Conservation (phyloP, 805 yeast species). For the Suhomyces xylopsoci region DNA sequence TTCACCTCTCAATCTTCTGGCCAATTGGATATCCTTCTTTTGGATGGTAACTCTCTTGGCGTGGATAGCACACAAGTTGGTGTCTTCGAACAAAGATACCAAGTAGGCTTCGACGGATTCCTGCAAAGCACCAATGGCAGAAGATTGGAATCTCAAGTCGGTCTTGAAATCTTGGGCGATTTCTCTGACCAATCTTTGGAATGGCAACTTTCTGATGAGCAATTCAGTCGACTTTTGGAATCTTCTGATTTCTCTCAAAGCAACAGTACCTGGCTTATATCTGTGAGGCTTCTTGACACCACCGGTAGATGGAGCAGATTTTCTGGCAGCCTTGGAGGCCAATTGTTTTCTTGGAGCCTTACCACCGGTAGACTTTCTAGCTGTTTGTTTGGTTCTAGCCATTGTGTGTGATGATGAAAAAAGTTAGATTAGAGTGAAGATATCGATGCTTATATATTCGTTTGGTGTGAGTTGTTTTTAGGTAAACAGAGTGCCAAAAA, state of each 20-base stretch:
- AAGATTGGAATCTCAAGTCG: slow-evolving; percentile 86
- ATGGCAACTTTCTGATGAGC: slow-evolving; percentile 92
- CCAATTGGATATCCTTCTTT: slow-evolving; percentile 48
- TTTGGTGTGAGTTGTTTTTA: too few relatives aligned
- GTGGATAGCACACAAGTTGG: slow-evolving; percentile 49
- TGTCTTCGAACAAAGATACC: slow-evolving; percentile 46
- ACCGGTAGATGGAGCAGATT: slow-evolving; percentile 87
- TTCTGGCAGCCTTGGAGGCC: slow-evolving; percentile 91
- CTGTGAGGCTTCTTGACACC: slow-evolving; percentile 95
- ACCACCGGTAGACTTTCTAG: slow-evolving; percentile 95
- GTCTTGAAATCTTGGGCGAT: slow-evolving; percentile 93
- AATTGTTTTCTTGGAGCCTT: slow-evolving; percentile 93
- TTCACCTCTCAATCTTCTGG: slow-evolving; percentile 50
- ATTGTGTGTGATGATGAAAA: slow-evolving; percentile 32
- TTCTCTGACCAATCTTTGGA: slow-evolving; percentile 95
- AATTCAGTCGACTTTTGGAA: slow-evolving; percentile 96
- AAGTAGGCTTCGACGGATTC: slow-evolving; percentile 49
- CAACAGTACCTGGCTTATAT: slow-evolving; percentile 97
- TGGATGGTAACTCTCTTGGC: slow-evolving; percentile 49
- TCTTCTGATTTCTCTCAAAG: slow-evolving; percentile 95
- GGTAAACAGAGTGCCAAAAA: background rate
- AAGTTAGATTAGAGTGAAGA: background rate
- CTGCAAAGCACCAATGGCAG: slow-evolving; percentile 47
- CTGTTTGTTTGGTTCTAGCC: slow-evolving; percentile 95
- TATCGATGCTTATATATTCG: background rate